phyloP scores from a whole-genome alignment of 805 yeast species.

The Metschnikowia sp. region DNA sequence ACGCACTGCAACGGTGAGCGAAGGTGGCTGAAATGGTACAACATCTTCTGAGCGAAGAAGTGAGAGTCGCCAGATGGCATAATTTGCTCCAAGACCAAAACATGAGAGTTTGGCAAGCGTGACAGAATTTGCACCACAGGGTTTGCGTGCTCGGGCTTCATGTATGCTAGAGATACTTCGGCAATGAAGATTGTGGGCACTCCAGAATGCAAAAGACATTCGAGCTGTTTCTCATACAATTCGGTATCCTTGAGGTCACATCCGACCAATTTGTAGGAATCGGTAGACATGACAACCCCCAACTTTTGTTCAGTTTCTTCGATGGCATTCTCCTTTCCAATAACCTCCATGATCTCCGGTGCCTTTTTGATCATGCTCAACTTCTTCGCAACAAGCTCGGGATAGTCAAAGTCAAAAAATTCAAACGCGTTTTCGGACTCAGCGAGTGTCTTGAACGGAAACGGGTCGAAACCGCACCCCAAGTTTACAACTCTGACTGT shows the following conservation, averaged over 20 bases:
- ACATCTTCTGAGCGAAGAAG: slow-evolving; percentile 73
- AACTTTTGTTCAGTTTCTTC: slow-evolving; percentile 14
- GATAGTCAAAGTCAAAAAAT: slow-evolving; percentile 74
- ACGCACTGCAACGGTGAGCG: slow-evolving; percentile 71
- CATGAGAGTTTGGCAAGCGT: slow-evolving; percentile 49
- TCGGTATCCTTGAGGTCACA: slow-evolving; percentile 58
- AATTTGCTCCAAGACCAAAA: slow-evolving; percentile 67
- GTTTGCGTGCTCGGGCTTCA: slow-evolving; percentile 66
- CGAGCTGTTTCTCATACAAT: slow-evolving; percentile 33
- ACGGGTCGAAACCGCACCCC: slow-evolving; percentile 70
- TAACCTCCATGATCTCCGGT: slow-evolving; percentile 43
- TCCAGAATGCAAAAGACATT: slow-evolving; percentile 24
- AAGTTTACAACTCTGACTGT: slow-evolving; percentile 53
- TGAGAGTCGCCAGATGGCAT: slow-evolving; percentile 60
- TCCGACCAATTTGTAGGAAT: slow-evolving; percentile 52
- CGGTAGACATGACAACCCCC: slow-evolving; percentile 15
- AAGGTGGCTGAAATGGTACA: slow-evolving; percentile 63
- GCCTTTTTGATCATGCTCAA: slow-evolving; percentile 48
- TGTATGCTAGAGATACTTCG: slow-evolving; percentile 80
- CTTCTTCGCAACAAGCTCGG: slow-evolving; percentile 61
- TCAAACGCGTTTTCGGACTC: slow-evolving; percentile 24
- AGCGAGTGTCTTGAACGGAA: slow-evolving; percentile 38
- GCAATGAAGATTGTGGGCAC: slow-evolving; percentile 62
- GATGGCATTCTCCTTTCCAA: slow-evolving; percentile 30
- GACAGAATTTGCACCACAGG: slow-evolving; percentile 51